phyloP scores from a whole-genome alignment of 352 stramenopile species.

The Blastocystis sp. region DNA sequence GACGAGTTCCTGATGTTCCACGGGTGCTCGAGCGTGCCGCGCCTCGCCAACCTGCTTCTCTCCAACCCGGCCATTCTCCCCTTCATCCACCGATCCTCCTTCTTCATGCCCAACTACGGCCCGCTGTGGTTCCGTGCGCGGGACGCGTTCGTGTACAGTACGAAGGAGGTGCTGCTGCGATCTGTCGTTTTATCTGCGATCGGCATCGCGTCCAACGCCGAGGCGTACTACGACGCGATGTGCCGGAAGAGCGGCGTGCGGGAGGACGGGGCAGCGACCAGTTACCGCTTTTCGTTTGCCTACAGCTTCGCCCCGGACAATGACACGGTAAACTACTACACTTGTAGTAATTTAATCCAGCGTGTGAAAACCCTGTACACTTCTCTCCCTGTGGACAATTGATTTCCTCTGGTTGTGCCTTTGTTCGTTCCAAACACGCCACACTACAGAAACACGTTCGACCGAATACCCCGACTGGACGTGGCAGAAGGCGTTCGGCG shows the following conservation, averaged over 20 bases:
- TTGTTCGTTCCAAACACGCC: neutral
- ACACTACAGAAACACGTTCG: neutral
- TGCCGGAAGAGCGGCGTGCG: neutral
- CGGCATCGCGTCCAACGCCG: constrained; percentile 11
- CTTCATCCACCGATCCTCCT: constrained; percentile 26
- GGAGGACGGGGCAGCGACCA: neutral
- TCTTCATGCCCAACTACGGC: constrained; percentile 42
- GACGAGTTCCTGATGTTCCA: constrained; percentile 43
- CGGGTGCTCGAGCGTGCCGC: neutral
- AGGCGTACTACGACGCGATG: constrained; percentile 51
- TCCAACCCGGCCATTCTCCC: neutral
- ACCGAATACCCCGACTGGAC: neutral
- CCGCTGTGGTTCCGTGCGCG: constrained; percentile 33
- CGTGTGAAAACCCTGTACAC: neutral
- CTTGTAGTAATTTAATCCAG: neutral
- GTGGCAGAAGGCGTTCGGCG: neutral
- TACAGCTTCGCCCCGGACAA: neutral
- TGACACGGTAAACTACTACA: neutral
- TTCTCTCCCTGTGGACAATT: neutral
- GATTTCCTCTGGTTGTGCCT: neutral
- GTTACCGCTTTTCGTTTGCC: constrained; percentile 6
- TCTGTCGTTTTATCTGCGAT: neutral
- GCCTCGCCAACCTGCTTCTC: neutral
- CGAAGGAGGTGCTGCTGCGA: constrained; percentile 8
- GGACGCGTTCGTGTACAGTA: neutral